Base-by-base conservation (phyloP, 768 basidiomycete genomes). In the Tulasnella calospora region DNA sequence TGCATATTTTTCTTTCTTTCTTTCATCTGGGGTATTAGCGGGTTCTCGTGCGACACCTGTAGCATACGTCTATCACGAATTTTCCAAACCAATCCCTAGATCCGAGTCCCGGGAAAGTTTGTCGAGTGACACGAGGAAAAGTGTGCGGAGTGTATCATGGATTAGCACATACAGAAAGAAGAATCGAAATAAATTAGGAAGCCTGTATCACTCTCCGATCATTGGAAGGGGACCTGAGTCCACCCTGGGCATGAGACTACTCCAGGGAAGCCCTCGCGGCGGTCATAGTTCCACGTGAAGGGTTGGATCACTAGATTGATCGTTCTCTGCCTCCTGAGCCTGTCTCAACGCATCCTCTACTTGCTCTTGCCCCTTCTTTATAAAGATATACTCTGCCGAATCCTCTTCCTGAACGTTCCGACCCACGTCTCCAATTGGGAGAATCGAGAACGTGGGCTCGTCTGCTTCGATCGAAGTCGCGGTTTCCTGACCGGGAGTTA, bases 261-360 rank as follows among this genome's bases (percentile, higher is more conserved):
- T 27, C 23, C 15, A 67, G 33, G 61, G 61, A 67, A 67, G 61
- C 33, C 61, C 27, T 67, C 61, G 61, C 61, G 33, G 61, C 61
- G 61, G 61, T 67, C 61, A 67, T 67, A 67, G 30, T 67, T 67
- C 61, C 61, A 67, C 61, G 61, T 67, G 61, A 67, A 67, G 61
- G 61, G 61, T 67, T 35, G 61, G 61, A 27, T 67, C 33, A 35
- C 61, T 67, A 17, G 61, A 35, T 35, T 33, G 27, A 67, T 73
- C 70, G 35, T 36, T 47, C 9, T 10, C 71, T 27, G 69, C 40
- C 55, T 71, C 69, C 46, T 71, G 46, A 33, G 77, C 77, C 69
- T 41, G 36, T 47, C 46, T 75, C n/a, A 72, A n/a, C 19, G 77
- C 77, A 23, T 78, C 69, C 69, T 78, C 77, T n/a, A 78, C 77